Base-by-base conservation (phyloP, 106 monocot genomes). In the Hemerocallis citrina region DNA sequence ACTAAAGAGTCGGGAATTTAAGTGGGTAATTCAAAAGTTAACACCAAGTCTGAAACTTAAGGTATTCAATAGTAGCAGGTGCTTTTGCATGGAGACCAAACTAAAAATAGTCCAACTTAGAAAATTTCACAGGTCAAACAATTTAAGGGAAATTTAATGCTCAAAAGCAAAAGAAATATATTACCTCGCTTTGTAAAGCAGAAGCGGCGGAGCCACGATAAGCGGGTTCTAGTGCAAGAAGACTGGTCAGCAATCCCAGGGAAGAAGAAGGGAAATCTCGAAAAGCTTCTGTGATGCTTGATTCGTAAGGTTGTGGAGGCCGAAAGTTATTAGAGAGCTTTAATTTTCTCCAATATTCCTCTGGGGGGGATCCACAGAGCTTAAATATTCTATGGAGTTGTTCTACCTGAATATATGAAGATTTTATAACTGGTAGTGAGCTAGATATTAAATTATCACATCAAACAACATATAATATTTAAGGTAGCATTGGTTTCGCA, bases 221-320 rank as follows among this genome's bases (percentile, higher is more conserved):
- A 25, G 72, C 24, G 28, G 72, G 72, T 2, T 72, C 72, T 38
- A 65, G 41, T 14, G 65, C 64, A 46, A 72, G 72, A 64, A 72
- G 64, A 0, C 15, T 58, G 2, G 12, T 72, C 44, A 72, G 35
- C 35, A 72, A 48, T 46, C 72, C 28, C 31, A 72, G 11, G 32
- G 47, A 44, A 56, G 72, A 72, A 21, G 74, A 33, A 34, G 74
- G 61, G 14, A 67, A 67, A 52, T 60, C 59, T 61, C 22, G 51
- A 42, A 67, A 67, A 52, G 52, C 35, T 41, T 74, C 67, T 17
- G 45, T 0, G 39, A 67, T 23, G 33, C 50, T 59, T 40, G 67
- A 41, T 54, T 67, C 61, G 25, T 67, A 67, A 12, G 60, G 34
- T 31, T 52, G 67, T 52, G 59, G 61, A 22, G 67, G 67, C 52